Evolutionary conservation across 1,284 basidiomycete species (phyloP).

Genomic region (Cryptococcus sp.): DNA sequence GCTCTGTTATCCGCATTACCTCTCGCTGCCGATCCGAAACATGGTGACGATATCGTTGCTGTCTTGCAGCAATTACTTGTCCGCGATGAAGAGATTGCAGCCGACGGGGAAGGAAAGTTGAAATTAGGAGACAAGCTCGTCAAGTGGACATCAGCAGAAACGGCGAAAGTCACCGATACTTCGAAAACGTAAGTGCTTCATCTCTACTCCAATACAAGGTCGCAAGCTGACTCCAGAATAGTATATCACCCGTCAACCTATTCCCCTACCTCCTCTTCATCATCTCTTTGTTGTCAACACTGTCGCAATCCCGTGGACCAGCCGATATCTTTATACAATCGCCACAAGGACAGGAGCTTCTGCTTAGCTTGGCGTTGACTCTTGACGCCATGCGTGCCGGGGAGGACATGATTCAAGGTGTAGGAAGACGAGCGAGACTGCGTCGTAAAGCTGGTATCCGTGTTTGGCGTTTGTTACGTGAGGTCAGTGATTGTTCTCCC

Average conservation of each 20-base stretch:
- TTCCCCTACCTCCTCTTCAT: slow-evolving; percentile 41
- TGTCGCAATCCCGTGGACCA: slow-evolving; percentile 28
- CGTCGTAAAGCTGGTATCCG: slow-evolving; percentile 39
- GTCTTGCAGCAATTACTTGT: slow-evolving; percentile 36
- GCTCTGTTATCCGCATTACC: slow-evolving; percentile 30
- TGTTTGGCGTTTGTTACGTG: slow-evolving; percentile 41
- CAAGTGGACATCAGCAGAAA: slow-evolving; percentile 43
- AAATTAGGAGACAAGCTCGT: slow-evolving; percentile 49
- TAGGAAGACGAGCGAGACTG: slow-evolving; percentile 23
- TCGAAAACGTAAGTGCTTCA: slow-evolving; percentile 25
- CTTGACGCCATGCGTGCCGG: slow-evolving; percentile 38
- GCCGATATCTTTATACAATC: slow-evolving; percentile 27
- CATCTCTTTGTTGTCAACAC: slow-evolving; percentile 33
- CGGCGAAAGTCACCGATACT: slow-evolving; percentile 35
- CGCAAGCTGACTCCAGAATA: slow-evolving; percentile 6
- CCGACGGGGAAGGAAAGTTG: slow-evolving; percentile 20
- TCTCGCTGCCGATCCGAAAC: slow-evolving; percentile 24
- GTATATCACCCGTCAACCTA: slow-evolving; percentile 31
- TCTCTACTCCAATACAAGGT: background rate
- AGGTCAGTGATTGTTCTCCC: slow-evolving; percentile 17
- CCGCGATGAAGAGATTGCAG: slow-evolving; percentile 40
- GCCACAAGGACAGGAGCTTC: slow-evolving; percentile 36
- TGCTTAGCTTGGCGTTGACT: slow-evolving; percentile 38
- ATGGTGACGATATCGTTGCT: slow-evolving; percentile 34
- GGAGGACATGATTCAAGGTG: slow-evolving; percentile 21